These are phyloP conservation scores for Colletotrichum tamarilloi DNA, from an alignment of 2,329 filamentous ascomycete species.

Conservation along the genomic window DNA sequence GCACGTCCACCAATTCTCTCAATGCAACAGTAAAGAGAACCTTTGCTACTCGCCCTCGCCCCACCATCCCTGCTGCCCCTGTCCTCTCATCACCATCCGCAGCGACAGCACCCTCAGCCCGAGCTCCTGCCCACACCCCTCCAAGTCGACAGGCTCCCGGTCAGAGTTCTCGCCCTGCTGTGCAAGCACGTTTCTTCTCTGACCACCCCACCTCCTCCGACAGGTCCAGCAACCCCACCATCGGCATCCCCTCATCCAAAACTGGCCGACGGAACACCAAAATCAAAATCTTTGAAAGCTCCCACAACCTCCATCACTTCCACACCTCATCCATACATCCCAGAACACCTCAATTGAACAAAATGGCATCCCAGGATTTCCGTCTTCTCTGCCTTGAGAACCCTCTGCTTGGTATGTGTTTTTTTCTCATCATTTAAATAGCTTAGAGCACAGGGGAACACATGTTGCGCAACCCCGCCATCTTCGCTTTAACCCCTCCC, in stretches of 20 bases:
- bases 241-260: slow-evolving; percentile 44
- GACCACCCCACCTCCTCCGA: slow-evolving; percentile 31
- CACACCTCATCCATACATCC: slow-evolving; percentile 33
- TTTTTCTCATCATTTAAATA: not conserved
- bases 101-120: not conserved
- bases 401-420: slow-evolving; percentile 84
- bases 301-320: slow-evolving; percentile 9
- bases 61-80: slow-evolving; percentile 24
- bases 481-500: slow-evolving; percentile 20
- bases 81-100: slow-evolving; percentile 2
- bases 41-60: slow-evolving; percentile 23
- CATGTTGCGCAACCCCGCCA: not conserved
- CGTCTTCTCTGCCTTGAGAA: slow-evolving; percentile 96
- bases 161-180: slow-evolving; percentile 7
- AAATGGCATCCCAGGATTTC: slow-evolving; percentile 86
- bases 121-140: slow-evolving; percentile 1
- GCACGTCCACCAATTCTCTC: slow-evolving; percentile 11
- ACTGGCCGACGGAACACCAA: slow-evolving; percentile 36
- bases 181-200: slow-evolving; percentile 33
- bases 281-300: slow-evolving; percentile 43
- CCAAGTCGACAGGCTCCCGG: not conserved
- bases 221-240: slow-evolving; percentile 36
- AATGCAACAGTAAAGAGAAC: slow-evolving; percentile 22
- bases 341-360: slow-evolving; percentile 42
- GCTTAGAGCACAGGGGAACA: not conserved